A percentile compares a stretch with the other conserved stretches of the same genome.
Evolutionary conservation across 1,284 basidiomycete genomes (phyloP).

Genomic region (Rhodotorula sp.): DNA sequence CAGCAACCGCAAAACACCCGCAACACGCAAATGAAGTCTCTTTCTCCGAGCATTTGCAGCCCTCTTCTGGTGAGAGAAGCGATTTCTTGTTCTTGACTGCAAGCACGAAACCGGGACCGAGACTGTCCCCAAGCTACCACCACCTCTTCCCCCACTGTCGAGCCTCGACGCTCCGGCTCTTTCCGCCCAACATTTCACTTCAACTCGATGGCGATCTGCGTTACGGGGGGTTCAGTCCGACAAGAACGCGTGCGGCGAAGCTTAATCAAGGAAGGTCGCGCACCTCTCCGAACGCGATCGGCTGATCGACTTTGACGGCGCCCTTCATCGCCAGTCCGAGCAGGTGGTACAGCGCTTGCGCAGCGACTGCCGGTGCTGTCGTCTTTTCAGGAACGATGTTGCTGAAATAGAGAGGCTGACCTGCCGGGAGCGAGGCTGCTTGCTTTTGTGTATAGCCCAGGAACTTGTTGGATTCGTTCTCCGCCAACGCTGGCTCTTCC

Average conservation of each 20-base stretch:
- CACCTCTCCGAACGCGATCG: slow-evolving; percentile 47
- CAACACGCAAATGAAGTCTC: background rate
- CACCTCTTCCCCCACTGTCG: no score
- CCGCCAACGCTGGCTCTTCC: slow-evolving; percentile 16
- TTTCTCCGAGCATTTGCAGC: background rate
- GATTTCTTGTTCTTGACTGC: no score
- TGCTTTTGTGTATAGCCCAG: slow-evolving; percentile 32
- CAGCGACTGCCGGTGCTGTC: slow-evolving; percentile 44
- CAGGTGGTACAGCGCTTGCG: slow-evolving; percentile 48
- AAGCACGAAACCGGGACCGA: no score
- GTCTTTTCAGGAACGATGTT: slow-evolving; percentile 40
- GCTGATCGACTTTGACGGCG: slow-evolving; percentile 43
- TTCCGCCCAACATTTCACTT: background rate
- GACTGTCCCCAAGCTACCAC: no score
- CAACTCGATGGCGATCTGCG: slow-evolving; percentile 17
- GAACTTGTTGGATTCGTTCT: slow-evolving; percentile 37
- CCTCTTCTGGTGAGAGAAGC: no score
- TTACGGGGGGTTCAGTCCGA: no score
- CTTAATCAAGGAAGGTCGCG: background rate
- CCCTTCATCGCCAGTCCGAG: slow-evolving; percentile 43
- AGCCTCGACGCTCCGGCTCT: background rate
- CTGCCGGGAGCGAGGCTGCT: background rate
- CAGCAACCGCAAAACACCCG: background rate
- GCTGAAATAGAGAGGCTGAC: slow-evolving; percentile 28
- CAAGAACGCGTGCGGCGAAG: background rate